phyloP scores from a whole-genome alignment of 805 yeast species.

The Trichomonascus vanleenenianus region DNA sequence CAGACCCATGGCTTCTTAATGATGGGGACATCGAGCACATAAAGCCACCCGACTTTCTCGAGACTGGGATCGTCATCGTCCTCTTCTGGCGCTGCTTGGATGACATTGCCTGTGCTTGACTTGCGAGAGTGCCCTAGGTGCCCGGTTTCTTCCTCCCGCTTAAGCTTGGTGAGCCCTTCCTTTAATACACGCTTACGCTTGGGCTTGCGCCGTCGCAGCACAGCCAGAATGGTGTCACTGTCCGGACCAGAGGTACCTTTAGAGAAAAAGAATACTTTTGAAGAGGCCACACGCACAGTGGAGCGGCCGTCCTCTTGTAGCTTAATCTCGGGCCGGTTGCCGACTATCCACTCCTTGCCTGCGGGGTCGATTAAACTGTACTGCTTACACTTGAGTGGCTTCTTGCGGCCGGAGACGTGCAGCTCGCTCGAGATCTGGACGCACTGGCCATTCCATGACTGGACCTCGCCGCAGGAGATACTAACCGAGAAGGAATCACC shows the following conservation, averaged over 20 bases:
- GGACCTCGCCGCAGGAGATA: background rate
- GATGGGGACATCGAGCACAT: constrained; percentile 9
- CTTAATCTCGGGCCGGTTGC: constrained; percentile 5
- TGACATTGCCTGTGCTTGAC: background rate
- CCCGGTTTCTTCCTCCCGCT: background rate
- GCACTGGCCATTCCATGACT: constrained; percentile 2
- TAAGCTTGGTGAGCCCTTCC: constrained; percentile 4
- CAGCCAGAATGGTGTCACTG: constrained; percentile 8
- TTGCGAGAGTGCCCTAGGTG: background rate
- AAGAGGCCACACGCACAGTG: background rate
- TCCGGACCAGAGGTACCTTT: constrained; percentile 1
- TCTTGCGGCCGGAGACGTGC: background rate
- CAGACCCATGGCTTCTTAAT: constrained; percentile 7
- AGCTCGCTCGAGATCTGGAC: background rate
- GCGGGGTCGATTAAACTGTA: background rate
- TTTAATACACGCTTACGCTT: constrained; percentile 9
- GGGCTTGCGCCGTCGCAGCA: constrained; percentile 11
- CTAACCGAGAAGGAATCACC: background rate
- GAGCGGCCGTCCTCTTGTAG: background rate
- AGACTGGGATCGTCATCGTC: constrained; percentile 16
- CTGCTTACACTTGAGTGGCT: constrained; percentile 1
- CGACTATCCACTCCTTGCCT: constrained; percentile 8
- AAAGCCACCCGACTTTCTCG: constrained; percentile 19
- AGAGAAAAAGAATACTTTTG: constrained; percentile 7
- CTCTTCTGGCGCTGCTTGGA: background rate